phyloP scores from a whole-genome alignment of 2,329 filamentous ascomycete genomes.

The Blastomyces emzantsi region DNA sequence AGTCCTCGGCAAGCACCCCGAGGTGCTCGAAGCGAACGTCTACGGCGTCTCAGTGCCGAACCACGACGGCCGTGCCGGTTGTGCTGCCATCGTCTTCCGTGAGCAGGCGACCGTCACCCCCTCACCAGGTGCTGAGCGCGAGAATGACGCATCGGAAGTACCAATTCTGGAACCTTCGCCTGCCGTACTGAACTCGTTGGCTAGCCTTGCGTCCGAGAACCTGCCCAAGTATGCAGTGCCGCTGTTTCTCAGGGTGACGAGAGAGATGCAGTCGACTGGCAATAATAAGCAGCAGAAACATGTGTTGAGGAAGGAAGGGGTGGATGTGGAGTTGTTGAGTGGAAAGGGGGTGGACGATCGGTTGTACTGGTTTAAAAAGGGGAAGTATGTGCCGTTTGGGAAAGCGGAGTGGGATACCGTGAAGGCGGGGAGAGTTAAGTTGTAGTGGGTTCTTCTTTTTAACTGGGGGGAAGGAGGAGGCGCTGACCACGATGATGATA shows the following conservation, averaged over 20 bases:
- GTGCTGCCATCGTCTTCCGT: conserved; percentile 59
- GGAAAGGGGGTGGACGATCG: conserved; percentile 33
- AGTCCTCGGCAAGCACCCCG: conserved; percentile 56
- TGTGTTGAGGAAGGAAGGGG: conserved; percentile 60
- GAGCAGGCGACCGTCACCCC: conserved; percentile 29
- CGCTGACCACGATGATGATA: neutral
- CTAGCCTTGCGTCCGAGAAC: conserved; percentile 46
- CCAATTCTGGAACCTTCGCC: conserved; percentile 24
- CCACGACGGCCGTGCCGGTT: conserved; percentile 77
- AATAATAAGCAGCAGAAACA: conserved; percentile 89
- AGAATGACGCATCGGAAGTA: neutral
- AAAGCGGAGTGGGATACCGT: conserved; percentile 60
- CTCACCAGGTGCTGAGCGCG: neutral
- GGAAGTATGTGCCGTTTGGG: conserved; percentile 59
- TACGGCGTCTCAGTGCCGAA: conserved; percentile 72
- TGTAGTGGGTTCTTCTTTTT: conserved; percentile 28
- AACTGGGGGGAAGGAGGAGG: neutral
- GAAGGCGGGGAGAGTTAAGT: conserved; percentile 58
- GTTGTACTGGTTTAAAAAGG: conserved; percentile 59
- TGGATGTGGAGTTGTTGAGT: conserved; percentile 47
- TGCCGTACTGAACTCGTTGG: conserved; percentile 50
- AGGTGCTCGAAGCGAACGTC: conserved; percentile 70
- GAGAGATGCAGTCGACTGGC: conserved; percentile 59
- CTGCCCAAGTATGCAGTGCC: conserved; percentile 70
- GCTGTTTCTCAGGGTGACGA: conserved; percentile 62